phyloP scores from a whole-genome alignment of 73 alveolate species.

The Tetrahymena malaccensis region DNA sequence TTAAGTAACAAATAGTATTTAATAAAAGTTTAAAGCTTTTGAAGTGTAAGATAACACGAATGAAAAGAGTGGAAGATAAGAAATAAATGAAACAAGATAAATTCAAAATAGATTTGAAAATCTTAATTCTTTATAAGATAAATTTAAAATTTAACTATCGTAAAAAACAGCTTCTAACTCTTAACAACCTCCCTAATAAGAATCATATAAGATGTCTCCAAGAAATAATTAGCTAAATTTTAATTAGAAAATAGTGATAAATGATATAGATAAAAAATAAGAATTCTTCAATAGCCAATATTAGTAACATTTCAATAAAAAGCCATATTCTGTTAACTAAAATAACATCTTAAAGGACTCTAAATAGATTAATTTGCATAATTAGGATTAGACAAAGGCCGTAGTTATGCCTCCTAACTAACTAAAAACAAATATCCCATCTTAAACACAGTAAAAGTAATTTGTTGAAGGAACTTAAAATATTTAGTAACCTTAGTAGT shows the following conservation, averaged over 20 bases:
- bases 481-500: not conserved
- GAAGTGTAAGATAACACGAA: not conserved
- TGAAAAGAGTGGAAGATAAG: not conserved
- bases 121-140: not conserved
- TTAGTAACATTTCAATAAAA: not conserved
- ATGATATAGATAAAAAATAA: not conserved
- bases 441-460: not conserved
- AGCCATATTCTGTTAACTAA: not conserved
- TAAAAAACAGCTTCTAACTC: not conserved
- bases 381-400: not conserved
- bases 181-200: not conserved
- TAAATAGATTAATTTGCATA: not conserved
- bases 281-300: not conserved
- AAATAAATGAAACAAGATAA: not conserved
- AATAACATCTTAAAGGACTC: not conserved
- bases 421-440: not conserved
- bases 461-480: not conserved
- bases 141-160: not conserved
- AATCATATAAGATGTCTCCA: not conserved
- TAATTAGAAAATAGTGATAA: not conserved
- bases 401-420: not conserved
- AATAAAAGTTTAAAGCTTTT: not conserved
- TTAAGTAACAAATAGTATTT: not conserved
- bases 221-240: not conserved
- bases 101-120: not conserved